Conservation (phyloP, 148 eudicot genomes). For the Agrostemma githago region DNA sequence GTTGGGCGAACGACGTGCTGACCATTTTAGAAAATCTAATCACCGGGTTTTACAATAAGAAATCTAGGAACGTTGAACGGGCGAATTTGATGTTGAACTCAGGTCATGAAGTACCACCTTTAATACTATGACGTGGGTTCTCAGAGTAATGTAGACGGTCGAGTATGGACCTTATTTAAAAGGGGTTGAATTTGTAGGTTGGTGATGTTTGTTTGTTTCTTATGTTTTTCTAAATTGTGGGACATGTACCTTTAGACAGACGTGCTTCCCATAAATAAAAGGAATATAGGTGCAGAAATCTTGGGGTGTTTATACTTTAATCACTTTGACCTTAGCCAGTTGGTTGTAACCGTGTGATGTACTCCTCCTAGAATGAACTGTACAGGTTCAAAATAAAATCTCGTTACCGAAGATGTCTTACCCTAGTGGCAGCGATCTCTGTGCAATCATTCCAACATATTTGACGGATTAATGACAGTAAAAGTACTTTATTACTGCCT, state of each 20-base stretch:
- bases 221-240: conserved; percentile 14
- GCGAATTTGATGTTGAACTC: too few relatives aligned
- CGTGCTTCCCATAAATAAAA: conserved; percentile 26
- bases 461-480: too few relatives aligned
- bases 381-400: not conserved
- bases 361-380: not conserved
- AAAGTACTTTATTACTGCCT: too few relatives aligned
- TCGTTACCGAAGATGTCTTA: not conserved
- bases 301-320: not conserved
- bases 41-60: too few relatives aligned
- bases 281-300: conserved; percentile 11
- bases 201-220: conserved; percentile 12
- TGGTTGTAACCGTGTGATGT: conserved; percentile 20
- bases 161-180: too few relatives aligned
- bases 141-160: too few relatives aligned
- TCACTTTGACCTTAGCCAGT: conserved; percentile 16
- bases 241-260: conserved; percentile 18
- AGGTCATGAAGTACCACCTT: too few relatives aligned
- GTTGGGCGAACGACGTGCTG: conserved; percentile 6
- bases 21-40: not conserved
- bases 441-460: too few relatives aligned
- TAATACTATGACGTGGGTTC: too few relatives aligned
- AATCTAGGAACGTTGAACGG: too few relatives aligned
- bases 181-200: conserved; percentile 14
- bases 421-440: too few relatives aligned